Evolutionary conservation across 495 filamentous ascomycete species (phyloP).

Genomic region (Penicillium roqueforti): DNA sequence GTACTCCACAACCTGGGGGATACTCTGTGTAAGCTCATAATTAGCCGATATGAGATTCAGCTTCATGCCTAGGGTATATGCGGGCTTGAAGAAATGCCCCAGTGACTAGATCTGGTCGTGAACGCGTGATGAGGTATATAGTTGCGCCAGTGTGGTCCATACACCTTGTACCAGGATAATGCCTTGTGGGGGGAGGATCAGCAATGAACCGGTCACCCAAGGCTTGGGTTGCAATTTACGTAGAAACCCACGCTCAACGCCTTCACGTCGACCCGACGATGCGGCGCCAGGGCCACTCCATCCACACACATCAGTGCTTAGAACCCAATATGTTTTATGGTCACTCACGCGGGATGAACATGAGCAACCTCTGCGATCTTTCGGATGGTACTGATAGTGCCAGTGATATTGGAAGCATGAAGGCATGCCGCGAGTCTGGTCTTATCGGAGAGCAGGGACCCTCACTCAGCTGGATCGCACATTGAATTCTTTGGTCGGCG

Average conservation of each 20-base stretch:
- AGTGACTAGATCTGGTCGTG: slow-evolving; percentile 49
- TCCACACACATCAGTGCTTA: slow-evolving; percentile 48
- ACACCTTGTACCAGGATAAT: slow-evolving; percentile 76
- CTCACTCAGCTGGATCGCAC: slow-evolving; percentile 50
- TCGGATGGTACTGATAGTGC: slow-evolving; percentile 60
- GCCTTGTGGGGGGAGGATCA: slow-evolving; percentile 13
- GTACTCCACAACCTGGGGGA: slow-evolving; percentile 55
- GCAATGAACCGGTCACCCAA: slow-evolving; percentile 41
- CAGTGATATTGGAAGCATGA: slow-evolving; percentile 66
- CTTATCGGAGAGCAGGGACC: slow-evolving; percentile 50
- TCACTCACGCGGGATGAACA: slow-evolving; percentile 34
- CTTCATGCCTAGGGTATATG: slow-evolving; percentile 54
- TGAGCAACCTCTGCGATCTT: slow-evolving; percentile 47
- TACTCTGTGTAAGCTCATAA: slow-evolving; percentile 61
- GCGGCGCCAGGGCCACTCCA: slow-evolving; percentile 68
- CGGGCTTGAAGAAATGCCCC: slow-evolving; percentile 65
- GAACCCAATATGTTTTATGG: not conserved
- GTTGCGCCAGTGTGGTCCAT: slow-evolving; percentile 65
- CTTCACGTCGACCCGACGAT: slow-evolving; percentile 61
- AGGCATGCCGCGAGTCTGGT: slow-evolving; percentile 66
- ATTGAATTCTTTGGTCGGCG: slow-evolving; percentile 45
- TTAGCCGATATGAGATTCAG: slow-evolving; percentile 59
- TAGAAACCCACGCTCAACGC: slow-evolving; percentile 68
- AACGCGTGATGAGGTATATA: slow-evolving; percentile 52
- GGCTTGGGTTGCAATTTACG: slow-evolving; percentile 34